Percentiles rank a stretch among this genome's conserved stretches.
phyloP scores from a whole-genome alignment of 2,329 filamentous ascomycete genomes.

The Stagonosporopsis vannaccii region DNA sequence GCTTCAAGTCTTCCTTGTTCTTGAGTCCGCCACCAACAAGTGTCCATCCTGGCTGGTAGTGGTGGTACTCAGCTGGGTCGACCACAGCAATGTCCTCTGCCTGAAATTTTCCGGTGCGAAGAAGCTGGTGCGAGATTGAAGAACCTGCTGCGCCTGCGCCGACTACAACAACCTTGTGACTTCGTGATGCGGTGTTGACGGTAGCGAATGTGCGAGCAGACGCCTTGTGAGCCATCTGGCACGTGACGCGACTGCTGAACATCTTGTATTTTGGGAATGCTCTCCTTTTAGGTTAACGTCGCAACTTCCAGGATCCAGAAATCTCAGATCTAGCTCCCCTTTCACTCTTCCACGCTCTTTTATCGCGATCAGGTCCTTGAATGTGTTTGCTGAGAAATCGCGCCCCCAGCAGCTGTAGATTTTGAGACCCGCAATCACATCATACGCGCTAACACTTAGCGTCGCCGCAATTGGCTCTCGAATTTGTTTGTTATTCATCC shows the following conservation, averaged over 20 bases:
- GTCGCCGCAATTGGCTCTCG: constrained; percentile 9
- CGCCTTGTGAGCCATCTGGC: constrained; percentile 17
- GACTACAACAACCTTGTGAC: constrained; percentile 71
- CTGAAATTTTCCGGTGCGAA: constrained; percentile 64
- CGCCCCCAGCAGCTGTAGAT: constrained; percentile 8
- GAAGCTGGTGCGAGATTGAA: constrained; percentile 71
- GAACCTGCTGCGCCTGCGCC: constrained; percentile 73
- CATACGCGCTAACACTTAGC: constrained; percentile 16
- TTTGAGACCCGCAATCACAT: constrained; percentile 19
- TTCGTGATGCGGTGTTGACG: constrained; percentile 45
- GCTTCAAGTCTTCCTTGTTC: constrained; percentile 64
- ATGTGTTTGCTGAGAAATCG: constrained; percentile 12
- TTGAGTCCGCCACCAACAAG: constrained; percentile 72
- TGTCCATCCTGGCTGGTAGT: constrained; percentile 76
- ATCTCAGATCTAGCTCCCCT: neutral
- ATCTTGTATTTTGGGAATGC: neutral
- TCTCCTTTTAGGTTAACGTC: neutral
- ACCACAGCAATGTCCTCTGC: constrained; percentile 69
- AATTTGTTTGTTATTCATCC: neutral
- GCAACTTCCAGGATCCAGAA: neutral
- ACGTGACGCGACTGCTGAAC: constrained; percentile 20
- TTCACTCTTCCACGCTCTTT: neutral
- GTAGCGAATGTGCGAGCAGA: constrained; percentile 30
- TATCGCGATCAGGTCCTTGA: neutral
- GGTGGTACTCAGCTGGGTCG: constrained; percentile 68